Evolutionary conservation across 1,284 basidiomycete species (phyloP).

Genomic region (Schizophyllum amplum): DNA sequence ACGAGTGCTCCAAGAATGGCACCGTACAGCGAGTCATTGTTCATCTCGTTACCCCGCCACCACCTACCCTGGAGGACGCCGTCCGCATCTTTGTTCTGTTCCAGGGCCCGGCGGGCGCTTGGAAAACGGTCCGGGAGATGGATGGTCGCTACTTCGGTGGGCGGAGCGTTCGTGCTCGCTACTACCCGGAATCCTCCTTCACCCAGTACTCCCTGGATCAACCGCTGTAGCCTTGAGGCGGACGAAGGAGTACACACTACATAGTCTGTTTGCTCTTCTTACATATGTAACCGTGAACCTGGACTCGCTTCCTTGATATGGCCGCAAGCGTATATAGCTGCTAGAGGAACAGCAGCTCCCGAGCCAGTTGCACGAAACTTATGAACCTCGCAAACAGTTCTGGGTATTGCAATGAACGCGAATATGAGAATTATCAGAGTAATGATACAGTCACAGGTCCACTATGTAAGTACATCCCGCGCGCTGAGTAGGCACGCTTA

Average conservation of each 20-base stretch:
- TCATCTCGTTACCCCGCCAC: constrained; percentile 64
- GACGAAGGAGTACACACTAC: no score
- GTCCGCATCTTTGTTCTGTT: constrained; percentile 84
- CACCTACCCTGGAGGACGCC: constrained; percentile 52
- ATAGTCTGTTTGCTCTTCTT: no score
- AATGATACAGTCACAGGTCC: neutral
- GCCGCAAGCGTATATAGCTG: no score
- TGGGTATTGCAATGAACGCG: neutral
- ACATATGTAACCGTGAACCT: no score
- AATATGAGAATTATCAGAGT: constrained; percentile 1
- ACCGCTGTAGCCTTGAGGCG: constrained; percentile 20
- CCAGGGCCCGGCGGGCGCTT: constrained; percentile 84
- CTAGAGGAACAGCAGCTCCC: no score
- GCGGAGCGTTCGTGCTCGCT: constrained; percentile 71
- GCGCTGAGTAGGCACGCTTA: constrained; percentile 25
- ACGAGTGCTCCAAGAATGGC: constrained; percentile 85
- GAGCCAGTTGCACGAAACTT: neutral
- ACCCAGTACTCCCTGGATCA: constrained; percentile 40
- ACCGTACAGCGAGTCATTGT: constrained; percentile 85
- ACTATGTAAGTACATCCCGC: constrained; percentile 3
- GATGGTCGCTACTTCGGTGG: constrained; percentile 91
- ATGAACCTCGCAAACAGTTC: constrained; percentile 1
- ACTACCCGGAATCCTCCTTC: constrained; percentile 69
- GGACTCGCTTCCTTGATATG: no score
- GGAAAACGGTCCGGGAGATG: constrained; percentile 87